Conservation (phyloP, 2,329 filamentous ascomycete species). For the Tolypocladium ovalisporum region DNA sequence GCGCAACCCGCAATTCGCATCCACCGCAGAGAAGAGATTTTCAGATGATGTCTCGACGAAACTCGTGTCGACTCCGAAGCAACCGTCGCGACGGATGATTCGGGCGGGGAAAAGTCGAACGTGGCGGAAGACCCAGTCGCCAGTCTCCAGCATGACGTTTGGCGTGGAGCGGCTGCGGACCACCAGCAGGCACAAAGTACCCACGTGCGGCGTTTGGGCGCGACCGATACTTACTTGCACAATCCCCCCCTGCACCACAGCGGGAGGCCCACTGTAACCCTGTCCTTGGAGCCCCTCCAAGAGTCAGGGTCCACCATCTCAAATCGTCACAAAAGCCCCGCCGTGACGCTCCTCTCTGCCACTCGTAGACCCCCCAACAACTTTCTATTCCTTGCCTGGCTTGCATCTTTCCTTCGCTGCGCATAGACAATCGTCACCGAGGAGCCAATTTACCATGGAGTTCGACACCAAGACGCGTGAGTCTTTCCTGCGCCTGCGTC, state of each 20-base stretch:
- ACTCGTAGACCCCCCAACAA: neutral
- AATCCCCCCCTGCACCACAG: neutral
- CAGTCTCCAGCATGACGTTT: neutral
- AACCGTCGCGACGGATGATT: neutral
- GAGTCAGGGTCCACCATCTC: neutral
- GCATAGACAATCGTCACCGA: neutral
- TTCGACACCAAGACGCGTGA: slow-evolving; percentile 63
- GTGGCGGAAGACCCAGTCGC: neutral
- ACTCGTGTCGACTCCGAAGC: neutral
- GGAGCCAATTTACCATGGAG: slow-evolving; percentile 45
- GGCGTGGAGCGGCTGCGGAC: neutral
- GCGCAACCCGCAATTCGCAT: neutral
- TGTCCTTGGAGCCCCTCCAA: neutral
- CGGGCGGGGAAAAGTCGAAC: neutral
- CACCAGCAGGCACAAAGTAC: neutral
- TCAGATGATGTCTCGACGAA: neutral
- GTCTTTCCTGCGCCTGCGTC: slow-evolving; percentile 16
- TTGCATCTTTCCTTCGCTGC: neutral
- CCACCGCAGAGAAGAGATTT: neutral
- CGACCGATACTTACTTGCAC: neutral
- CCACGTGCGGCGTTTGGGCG: neutral
- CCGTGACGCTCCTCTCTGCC: neutral
- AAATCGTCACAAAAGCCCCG: neutral
- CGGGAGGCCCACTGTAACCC: neutral
- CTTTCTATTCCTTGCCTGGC: neutral